phyloP scores from a whole-genome alignment of 2,329 filamentous ascomycete genomes.

The Thyridium curvatum region DNA sequence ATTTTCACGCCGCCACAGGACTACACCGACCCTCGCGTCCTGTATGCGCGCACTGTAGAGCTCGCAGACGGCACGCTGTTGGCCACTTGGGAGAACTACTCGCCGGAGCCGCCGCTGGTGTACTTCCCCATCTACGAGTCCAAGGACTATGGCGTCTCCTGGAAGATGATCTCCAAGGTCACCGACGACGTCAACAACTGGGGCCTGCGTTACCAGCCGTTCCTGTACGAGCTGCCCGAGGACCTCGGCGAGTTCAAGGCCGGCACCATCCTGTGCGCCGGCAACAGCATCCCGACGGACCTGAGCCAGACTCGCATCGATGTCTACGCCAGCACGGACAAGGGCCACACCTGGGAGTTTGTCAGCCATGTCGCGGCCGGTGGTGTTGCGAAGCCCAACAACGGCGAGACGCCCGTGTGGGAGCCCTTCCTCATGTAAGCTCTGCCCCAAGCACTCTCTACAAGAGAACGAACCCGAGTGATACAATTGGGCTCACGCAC shows the following conservation, averaged over 20 bases:
- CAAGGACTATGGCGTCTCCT: slow-evolving; percentile 49
- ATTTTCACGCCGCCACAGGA: slow-evolving; percentile 36
- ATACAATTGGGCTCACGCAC: background rate
- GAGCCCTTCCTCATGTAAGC: slow-evolving; percentile 56
- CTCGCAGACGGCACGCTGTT: slow-evolving; percentile 40
- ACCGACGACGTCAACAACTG: slow-evolving; percentile 57
- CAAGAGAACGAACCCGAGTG: background rate
- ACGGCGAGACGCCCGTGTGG: slow-evolving; percentile 65
- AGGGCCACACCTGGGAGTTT: slow-evolving; percentile 59
- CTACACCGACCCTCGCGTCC: slow-evolving; percentile 34
- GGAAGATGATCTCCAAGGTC: slow-evolving; percentile 57
- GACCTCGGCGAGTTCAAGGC: slow-evolving; percentile 49
- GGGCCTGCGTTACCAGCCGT: slow-evolving; percentile 65
- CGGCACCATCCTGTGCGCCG: slow-evolving; percentile 58
- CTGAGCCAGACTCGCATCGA: slow-evolving; percentile 61
- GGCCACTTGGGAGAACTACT: slow-evolving; percentile 51
- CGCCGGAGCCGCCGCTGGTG: slow-evolving; percentile 46
- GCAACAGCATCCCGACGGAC: slow-evolving; percentile 49
- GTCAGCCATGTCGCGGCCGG: slow-evolving; percentile 60
- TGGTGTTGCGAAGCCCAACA: slow-evolving; percentile 54
- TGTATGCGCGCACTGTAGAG: slow-evolving; percentile 37
- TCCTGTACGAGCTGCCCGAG: slow-evolving; percentile 57
- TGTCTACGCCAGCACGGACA: slow-evolving; percentile 58
- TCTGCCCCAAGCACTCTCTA: background rate
- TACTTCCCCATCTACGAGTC: slow-evolving; percentile 49